phyloP scores from a whole-genome alignment of 2,329 filamentous ascomycete species.

The Trichoderma cornu-damae region DNA sequence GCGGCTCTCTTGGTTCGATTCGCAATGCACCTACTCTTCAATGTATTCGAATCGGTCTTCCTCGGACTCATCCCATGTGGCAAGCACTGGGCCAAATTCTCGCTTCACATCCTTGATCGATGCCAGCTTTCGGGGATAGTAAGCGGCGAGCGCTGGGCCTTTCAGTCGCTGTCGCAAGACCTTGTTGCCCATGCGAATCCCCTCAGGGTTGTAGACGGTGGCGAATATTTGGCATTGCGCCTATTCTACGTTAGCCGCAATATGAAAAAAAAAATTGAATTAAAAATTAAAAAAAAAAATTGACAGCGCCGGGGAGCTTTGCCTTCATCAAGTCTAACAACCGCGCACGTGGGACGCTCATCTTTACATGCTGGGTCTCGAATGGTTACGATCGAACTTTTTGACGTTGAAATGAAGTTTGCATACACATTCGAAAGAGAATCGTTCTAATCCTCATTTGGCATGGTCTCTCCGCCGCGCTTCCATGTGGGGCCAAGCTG shows the following conservation, averaged over 20 bases:
- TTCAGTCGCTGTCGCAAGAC: conserved; percentile 81
- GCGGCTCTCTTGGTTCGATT: neutral
- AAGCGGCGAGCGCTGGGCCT: conserved; percentile 76
- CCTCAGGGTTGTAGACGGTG: conserved; percentile 82
- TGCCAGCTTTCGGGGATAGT: conserved; percentile 75
- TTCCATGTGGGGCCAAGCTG: neutral
- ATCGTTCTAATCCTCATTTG: neutral
- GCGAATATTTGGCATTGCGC: conserved; percentile 88
- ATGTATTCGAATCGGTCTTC: conserved; percentile 74
- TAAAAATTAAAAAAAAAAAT: too few species aligned
- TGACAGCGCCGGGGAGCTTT: conserved; percentile 14
- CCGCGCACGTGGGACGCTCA: conserved; percentile 58
- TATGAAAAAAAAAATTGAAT: too few species aligned
- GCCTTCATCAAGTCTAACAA: conserved; percentile 76
- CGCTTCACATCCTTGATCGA: conserved; percentile 70
- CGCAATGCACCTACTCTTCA: conserved; percentile 47
- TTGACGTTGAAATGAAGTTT: conserved; percentile 28
- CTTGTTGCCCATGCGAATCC: conserved; percentile 81
- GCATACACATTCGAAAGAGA: neutral
- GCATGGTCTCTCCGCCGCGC: neutral
- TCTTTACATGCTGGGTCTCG: conserved; percentile 39
- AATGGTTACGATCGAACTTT: conserved; percentile 24
- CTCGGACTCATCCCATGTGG: conserved; percentile 69
- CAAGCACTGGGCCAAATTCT: conserved; percentile 60
- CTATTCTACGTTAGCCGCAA: conserved; percentile 43